A percentile compares a stretch with the other conserved stretches of the same genome.
Evolutionary conservation across 495 filamentous ascomycete species (phyloP).

Genomic region (Talaromyces adpressus): DNA sequence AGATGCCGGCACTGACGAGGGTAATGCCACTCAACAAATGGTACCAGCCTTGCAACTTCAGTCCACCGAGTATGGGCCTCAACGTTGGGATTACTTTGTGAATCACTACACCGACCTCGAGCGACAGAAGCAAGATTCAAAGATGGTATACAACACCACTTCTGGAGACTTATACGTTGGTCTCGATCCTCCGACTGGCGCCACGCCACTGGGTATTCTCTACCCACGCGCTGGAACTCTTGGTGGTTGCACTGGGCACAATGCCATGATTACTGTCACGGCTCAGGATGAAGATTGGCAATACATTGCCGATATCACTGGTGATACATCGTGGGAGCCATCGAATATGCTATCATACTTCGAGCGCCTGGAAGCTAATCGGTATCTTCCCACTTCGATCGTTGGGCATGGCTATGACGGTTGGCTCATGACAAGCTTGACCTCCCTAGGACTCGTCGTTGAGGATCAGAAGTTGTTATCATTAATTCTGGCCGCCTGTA

Average conservation of each 20-base stretch:
- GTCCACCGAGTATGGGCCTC: slow-evolving; percentile 30
- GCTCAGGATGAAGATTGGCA: slow-evolving; percentile 42
- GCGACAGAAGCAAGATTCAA: slow-evolving; percentile 33
- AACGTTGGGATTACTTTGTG: slow-evolving; percentile 43
- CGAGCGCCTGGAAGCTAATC: slow-evolving; percentile 42
- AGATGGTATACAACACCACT: slow-evolving; percentile 37
- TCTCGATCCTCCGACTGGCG: slow-evolving; percentile 29
- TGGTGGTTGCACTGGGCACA: slow-evolving; percentile 40
- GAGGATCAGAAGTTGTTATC: slow-evolving; percentile 46
- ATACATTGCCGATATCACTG: slow-evolving; percentile 29
- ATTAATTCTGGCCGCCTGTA: background rate
- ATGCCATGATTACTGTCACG: slow-evolving; percentile 37
- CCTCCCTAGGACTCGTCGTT: slow-evolving; percentile 39
- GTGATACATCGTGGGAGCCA: slow-evolving; percentile 32
- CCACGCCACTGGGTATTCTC: slow-evolving; percentile 31
- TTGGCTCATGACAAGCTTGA: slow-evolving; percentile 45
- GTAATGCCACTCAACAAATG: slow-evolving; percentile 28
- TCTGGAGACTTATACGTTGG: slow-evolving; percentile 30
- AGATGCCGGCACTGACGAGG: slow-evolving; percentile 58
- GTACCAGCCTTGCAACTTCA: slow-evolving; percentile 31
- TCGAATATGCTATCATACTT: slow-evolving; percentile 40
- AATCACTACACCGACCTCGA: slow-evolving; percentile 35
- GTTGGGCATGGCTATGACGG: slow-evolving; percentile 52
- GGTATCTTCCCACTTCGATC: slow-evolving; percentile 36
- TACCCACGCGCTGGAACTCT: slow-evolving; percentile 43